These are phyloP conservation scores for Saururus chinensis DNA, from an alignment of 164 flowering plant genomes.

Conservation along the genomic window DNA sequence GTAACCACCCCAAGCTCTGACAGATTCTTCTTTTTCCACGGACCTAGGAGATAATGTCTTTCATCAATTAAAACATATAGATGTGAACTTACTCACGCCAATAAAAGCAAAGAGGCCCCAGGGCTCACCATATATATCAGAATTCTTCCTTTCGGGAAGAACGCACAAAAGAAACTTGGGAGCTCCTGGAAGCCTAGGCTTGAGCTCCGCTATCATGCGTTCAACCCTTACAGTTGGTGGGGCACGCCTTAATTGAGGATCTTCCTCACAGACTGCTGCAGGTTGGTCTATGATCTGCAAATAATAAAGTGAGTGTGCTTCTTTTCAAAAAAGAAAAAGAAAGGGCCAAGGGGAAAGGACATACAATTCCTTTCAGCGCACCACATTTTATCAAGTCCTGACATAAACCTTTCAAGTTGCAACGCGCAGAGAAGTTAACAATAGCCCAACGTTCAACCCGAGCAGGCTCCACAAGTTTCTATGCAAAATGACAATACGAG, in stretches of 20 bases:
- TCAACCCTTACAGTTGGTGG: conserved; percentile 50
- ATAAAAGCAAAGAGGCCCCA: neutral
- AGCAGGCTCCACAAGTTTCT: conserved; percentile 63
- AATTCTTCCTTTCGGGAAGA: conserved; percentile 51
- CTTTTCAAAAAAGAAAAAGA: neutral
- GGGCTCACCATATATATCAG: conserved; percentile 49
- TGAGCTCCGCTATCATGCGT: conserved; percentile 43
- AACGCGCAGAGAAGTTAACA: conserved; percentile 82
- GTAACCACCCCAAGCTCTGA: conserved; percentile 77
- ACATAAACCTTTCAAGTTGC: conserved; percentile 39
- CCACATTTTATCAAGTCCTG: conserved; percentile 43
- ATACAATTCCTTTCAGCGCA: conserved; percentile 67
- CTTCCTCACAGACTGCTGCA: conserved; percentile 43
- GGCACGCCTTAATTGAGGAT: conserved; percentile 24
- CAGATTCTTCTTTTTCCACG: conserved; percentile 23
- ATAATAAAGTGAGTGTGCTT: neutral
- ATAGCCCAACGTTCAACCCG: conserved; percentile 68
- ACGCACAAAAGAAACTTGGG: conserved; percentile 55
- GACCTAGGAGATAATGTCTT: conserved; percentile 13
- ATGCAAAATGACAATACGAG: conserved; percentile 1
- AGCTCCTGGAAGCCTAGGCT: conserved; percentile 37
- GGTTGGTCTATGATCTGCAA: conserved; percentile 31
- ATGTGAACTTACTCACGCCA: neutral
- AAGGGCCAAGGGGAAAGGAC: conserved; percentile 13
- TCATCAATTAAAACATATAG: neutral